Conservation (phyloP, 1,284 basidiomycete genomes). For the Tranzscheliella williamsii region DNA sequence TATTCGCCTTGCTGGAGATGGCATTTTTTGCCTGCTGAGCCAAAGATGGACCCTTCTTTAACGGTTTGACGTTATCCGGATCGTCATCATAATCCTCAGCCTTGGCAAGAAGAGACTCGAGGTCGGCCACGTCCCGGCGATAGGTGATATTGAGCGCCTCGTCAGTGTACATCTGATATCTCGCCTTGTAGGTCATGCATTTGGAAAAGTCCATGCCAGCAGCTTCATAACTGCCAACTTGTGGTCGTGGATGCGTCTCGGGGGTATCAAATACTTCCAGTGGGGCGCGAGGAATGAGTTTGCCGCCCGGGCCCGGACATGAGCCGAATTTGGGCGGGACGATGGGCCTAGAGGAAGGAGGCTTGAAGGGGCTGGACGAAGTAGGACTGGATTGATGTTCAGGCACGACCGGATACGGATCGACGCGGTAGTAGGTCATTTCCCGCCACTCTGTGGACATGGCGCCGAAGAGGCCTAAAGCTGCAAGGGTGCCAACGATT, state of each 20-base stretch:
- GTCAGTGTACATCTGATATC: constrained; percentile 60
- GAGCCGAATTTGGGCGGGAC: constrained; percentile 44
- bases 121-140: constrained; percentile 49
- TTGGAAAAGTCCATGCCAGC: constrained; percentile 54
- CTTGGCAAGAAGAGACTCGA: constrained; percentile 31
- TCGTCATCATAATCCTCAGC: constrained; percentile 57
- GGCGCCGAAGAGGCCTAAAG: constrained; percentile 53
- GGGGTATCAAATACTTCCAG: constrained; percentile 54
- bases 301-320: constrained; percentile 52
- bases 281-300: constrained; percentile 49
- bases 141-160: constrained; percentile 60
- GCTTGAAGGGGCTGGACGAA: constrained; percentile 31
- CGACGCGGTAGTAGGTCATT: constrained; percentile 59
- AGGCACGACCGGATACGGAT: constrained; percentile 53
- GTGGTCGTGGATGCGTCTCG: constrained; percentile 50
- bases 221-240: constrained; percentile 56
- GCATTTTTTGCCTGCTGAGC: not conserved
- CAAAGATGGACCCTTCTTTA: constrained; percentile 18
- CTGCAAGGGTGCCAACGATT: constrained; percentile 45
- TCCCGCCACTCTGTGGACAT: constrained; percentile 60
- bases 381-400: constrained; percentile 10
- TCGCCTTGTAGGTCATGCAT: constrained; percentile 56
- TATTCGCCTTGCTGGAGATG: not conserved
- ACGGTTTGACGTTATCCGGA: constrained; percentile 55
- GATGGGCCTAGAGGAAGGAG: constrained; percentile 38